phyloP scores from a whole-genome alignment of 2,329 filamentous ascomycete genomes.

The Zopfia rhizophila region DNA sequence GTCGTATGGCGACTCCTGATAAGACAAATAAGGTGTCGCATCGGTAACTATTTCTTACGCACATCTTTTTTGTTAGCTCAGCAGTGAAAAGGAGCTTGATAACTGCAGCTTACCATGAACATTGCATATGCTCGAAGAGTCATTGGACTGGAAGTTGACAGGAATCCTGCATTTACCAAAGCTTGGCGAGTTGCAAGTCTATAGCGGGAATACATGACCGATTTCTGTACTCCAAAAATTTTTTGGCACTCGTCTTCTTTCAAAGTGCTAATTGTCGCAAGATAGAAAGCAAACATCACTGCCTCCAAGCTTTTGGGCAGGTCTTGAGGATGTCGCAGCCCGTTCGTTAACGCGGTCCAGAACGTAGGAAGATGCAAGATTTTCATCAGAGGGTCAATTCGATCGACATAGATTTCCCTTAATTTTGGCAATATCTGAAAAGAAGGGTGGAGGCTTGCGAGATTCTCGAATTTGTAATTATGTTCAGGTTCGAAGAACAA shows the following conservation, averaged over 20 bases:
- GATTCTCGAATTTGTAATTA: slow-evolving; percentile 1
- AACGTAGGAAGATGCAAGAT: slow-evolving; percentile 43
- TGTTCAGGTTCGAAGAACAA: slow-evolving; percentile 20
- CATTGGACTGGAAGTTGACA: slow-evolving; percentile 65
- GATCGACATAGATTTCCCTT: slow-evolving; percentile 76
- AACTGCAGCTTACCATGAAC: no score
- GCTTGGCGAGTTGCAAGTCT: slow-evolving; percentile 14
- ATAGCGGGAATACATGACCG: no score
- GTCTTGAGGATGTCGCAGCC: slow-evolving; percentile 62
- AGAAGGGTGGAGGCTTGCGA: no score
- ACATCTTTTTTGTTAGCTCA: no score
- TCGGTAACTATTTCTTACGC: slow-evolving; percentile 61
- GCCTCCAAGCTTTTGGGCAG: slow-evolving; percentile 69
- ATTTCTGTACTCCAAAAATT: slow-evolving; percentile 66
- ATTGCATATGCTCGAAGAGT: slow-evolving; percentile 70
- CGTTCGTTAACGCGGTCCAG: slow-evolving; percentile 71
- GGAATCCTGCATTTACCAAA: slow-evolving; percentile 33
- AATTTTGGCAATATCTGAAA: no score
- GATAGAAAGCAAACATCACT: slow-evolving; percentile 50
- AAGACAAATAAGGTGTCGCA: slow-evolving; percentile 66
- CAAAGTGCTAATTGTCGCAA: slow-evolving; percentile 59
- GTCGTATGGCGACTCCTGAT: slow-evolving; percentile 68
- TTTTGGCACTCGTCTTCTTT: slow-evolving; percentile 64
- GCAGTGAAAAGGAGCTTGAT: no score
- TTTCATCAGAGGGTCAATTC: slow-evolving; percentile 44